Evolutionary conservation across 2,329 filamentous ascomycete species (phyloP).

Genomic region (Ilyonectria robusta): DNA sequence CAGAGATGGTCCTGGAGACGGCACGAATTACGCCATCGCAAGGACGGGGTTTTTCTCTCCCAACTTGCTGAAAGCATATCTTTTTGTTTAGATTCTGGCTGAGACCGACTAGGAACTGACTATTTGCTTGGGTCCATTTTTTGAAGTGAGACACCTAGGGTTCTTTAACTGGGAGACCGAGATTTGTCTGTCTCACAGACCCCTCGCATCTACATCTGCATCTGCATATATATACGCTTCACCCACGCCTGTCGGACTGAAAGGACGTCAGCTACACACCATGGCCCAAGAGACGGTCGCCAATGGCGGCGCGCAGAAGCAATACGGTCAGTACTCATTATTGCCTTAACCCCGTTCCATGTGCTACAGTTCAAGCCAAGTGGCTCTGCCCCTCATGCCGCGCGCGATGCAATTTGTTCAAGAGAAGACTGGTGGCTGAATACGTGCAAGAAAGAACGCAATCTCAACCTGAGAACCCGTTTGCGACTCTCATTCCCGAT

Average conservation of each 20-base stretch:
- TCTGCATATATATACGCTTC: constrained; percentile 18
- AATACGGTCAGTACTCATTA: constrained; percentile 51
- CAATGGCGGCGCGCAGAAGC: constrained; percentile 38
- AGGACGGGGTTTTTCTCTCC: constrained; percentile 36
- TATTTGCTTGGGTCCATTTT: constrained; percentile 35
- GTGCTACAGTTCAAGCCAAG: not conserved
- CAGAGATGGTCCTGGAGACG: constrained; percentile 36
- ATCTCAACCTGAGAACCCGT: constrained; percentile 92
- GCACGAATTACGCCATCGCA: constrained; percentile 49
- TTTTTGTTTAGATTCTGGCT: constrained; percentile 32
- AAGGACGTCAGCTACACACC: constrained; percentile 36
- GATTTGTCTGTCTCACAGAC: constrained; percentile 5
- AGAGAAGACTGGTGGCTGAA: constrained; percentile 69
- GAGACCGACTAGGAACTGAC: constrained; percentile 28
- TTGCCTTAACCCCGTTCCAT: not conserved
- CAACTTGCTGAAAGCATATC: constrained; percentile 40
- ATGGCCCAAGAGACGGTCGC: constrained; percentile 44
- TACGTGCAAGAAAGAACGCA: constrained; percentile 75
- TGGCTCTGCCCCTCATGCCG: constrained; percentile 10
- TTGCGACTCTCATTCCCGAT: constrained; percentile 86
- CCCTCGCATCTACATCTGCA: constrained; percentile 9
- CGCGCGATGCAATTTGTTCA: constrained; percentile 20
- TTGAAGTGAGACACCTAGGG: constrained; percentile 23
- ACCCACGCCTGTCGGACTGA: constrained; percentile 10
- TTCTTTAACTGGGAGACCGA: constrained; percentile 31